Evolutionary conservation across 768 basidiomycete species (phyloP).

Genomic region (Coprinopsis sp.): DNA sequence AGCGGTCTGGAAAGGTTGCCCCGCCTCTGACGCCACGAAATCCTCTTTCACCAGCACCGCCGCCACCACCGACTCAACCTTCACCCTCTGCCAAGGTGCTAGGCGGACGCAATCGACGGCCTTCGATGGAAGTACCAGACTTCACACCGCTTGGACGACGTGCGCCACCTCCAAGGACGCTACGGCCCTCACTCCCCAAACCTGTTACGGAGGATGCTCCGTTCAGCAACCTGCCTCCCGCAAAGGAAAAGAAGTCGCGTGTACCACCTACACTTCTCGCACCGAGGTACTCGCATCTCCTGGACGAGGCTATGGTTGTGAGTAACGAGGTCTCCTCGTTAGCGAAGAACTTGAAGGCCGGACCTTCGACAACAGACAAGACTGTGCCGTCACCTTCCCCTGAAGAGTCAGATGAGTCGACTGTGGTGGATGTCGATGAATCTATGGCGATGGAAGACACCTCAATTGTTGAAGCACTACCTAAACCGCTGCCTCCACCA

Average conservation of each 20-base stretch:
- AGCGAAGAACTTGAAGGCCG: conserved; percentile 1
- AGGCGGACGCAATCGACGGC: conserved; percentile 10
- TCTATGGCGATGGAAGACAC: neutral
- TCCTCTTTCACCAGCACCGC: too few species aligned
- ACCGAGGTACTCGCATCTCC: conserved; percentile 53
- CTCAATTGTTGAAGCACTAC: too few species aligned
- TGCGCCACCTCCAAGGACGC: conserved; percentile 22
- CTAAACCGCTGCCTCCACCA: too few species aligned
- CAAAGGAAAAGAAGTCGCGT: conserved; percentile 18
- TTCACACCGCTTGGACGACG: conserved; percentile 43
- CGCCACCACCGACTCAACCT: conserved; percentile 10
- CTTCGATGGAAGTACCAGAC: conserved; percentile 43
- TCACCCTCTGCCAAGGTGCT: conserved; percentile 4
- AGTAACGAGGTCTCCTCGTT: conserved; percentile 17
- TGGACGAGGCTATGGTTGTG: conserved; percentile 50
- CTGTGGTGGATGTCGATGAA: neutral
- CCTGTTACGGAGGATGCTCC: conserved; percentile 23
- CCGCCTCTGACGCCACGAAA: conserved; percentile 46
- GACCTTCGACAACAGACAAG: neutral
- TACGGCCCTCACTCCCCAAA: conserved; percentile 21
- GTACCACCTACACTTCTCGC: conserved; percentile 42
- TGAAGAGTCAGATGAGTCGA: neutral
- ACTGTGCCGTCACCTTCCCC: neutral
- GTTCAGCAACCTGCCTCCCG: conserved; percentile 27
- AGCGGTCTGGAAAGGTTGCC: conserved; percentile 52